Base-by-base conservation (phyloP, 306 rosid species). In the Medicago lupulina region DNA sequence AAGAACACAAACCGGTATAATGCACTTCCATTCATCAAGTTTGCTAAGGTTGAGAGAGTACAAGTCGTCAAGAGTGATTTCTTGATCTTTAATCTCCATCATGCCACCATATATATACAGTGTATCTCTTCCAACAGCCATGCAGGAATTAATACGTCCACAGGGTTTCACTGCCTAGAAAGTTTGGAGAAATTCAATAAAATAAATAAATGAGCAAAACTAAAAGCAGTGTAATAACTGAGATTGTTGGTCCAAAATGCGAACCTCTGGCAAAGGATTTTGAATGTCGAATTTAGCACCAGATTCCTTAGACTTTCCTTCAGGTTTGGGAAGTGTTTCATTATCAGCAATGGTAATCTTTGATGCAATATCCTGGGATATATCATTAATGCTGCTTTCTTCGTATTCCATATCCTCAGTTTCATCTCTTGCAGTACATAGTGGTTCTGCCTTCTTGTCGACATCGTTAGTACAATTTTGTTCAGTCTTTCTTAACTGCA, bases 11-110 rank as follows among this genome's bases (percentile, higher is more conserved):
- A 95, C 99, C 88, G 88, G 92, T 80, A 92, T 95, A 65, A 92
- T 88, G 93, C 99, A 95, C 87, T 92, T 95, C 99, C 99, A 95
- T 77, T 95, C 99, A 12, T 95, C 99, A 49, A 95, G 99, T 85
- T 95, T 95, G 87, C 96, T 89, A 71, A 95, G 99, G 85, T 90
- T 95, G 74, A 95, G 88, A 79, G 89, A 87, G 80, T 95, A 89
- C 85, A 92, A 79, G 86, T 92, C 99, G 79, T 95, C 97, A 18
- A 95, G 99, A 28, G 97, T 87, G 79, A 95, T 86, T 81, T 95
- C 99, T 80, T 6, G 87, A 86, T 95, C 99, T 85, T 86, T 90
- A 69, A 88, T 73, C 90, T 95, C 99, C 97, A 95, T 92, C 96
- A 92, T 85, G 72, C 99, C 99, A 61, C 97, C 97, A 77, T 95